A percentile compares a stretch with the other conserved stretches of the same genome.
Evolutionary conservation across 2,329 filamentous ascomycete genomes (phyloP).

Genomic region (Exophiala calicioides): DNA sequence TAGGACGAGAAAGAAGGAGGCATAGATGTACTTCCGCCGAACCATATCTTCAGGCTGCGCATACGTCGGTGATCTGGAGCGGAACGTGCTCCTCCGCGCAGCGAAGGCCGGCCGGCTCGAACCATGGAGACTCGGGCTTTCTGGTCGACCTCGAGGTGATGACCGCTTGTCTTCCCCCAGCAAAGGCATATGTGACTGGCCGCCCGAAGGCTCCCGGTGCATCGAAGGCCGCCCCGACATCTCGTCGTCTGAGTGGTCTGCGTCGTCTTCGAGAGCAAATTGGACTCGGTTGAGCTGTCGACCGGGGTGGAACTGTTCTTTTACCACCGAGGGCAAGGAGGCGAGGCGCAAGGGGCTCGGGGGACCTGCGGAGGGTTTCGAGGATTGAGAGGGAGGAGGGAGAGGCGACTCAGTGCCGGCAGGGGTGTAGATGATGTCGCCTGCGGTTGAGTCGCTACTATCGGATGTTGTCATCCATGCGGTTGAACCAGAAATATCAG

Average conservation of each 20-base stretch:
- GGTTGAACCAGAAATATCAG: conserved; percentile 14
- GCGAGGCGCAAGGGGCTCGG: conserved; percentile 25
- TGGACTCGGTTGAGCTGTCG: conserved; percentile 14
- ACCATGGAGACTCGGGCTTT: conserved; percentile 33
- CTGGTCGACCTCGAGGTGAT: conserved; percentile 39
- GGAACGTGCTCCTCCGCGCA: conserved; percentile 67
- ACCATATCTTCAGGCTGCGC: conserved; percentile 65
- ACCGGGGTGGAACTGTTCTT: conserved; percentile 27
- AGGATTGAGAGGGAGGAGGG: conserved; percentile 4
- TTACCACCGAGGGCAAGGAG: conserved; percentile 31
- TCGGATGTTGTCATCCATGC: conserved; percentile 37
- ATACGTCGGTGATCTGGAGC: conserved; percentile 72
- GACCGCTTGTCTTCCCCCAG: conserved; percentile 47
- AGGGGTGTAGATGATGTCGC: conserved; percentile 31
- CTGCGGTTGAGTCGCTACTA: conserved; percentile 29
- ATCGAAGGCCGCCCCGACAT: conserved; percentile 50
- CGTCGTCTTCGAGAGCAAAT: conserved; percentile 30
- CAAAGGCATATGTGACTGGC: conserved; percentile 55
- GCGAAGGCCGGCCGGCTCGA: conserved; percentile 44
- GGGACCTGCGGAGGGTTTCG: conserved; percentile 18
- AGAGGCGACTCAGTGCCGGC: conserved; percentile 29
- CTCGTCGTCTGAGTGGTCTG: conserved; percentile 44
- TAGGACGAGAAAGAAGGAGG: conserved; percentile 76
- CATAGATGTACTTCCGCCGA: conserved; percentile 81
- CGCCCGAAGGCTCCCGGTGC: conserved; percentile 50